Base-by-base conservation (phyloP, 495 filamentous ascomycete genomes). In the Aspergillus panamensis region DNA sequence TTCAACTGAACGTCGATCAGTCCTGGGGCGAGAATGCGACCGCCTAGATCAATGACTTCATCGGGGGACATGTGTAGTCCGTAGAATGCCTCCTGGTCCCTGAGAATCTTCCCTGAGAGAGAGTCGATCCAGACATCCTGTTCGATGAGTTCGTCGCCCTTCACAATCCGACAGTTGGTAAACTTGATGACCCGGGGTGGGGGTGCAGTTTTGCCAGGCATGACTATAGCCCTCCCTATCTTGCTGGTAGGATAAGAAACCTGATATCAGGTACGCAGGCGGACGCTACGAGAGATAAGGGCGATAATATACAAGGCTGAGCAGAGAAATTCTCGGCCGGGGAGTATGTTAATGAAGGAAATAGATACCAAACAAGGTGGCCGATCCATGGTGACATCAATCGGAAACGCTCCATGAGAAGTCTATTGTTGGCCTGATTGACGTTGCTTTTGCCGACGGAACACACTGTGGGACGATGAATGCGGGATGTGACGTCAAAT, bases 1-100 rank as follows among this genome's bases (percentile, higher is more conserved):
- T 96, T 96, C 45, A 93, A 80, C 66, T 96, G 91, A 48, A 88
- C 84, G 64, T 96, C 91, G 63, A 95, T 90, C 62, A 94, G 80
- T 13, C 90, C 91, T 0, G 90, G 89, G 12, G 88, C 82, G 20
- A 96, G 62, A 63, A 94, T 91, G 58, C 87, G 85, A 47, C 88
- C 87, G n/a, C 82, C 77, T 12, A 94, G 82, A 62, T 96, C 82
- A 62, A 94, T 75, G 51, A 85, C 69, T 57, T 78, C 71, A 66
- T 78, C 71, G 13, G 76, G 73, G 0, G 69, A 75, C 14, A 78
- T 65, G 25, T 86, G 80, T 43, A 87, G 76, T 55, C 83, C 85
- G 74, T 91, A 92, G 69, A 91, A 91, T 35, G 84, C 81, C 48
- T 85, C 79, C 69, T 93, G 88, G 60, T 85, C 85, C 55, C 79